Evolutionary conservation across 768 basidiomycete species (phyloP), one percentile per base, ranked within the genome.

Genomic region (Phaeolepiota aurea): DNA sequence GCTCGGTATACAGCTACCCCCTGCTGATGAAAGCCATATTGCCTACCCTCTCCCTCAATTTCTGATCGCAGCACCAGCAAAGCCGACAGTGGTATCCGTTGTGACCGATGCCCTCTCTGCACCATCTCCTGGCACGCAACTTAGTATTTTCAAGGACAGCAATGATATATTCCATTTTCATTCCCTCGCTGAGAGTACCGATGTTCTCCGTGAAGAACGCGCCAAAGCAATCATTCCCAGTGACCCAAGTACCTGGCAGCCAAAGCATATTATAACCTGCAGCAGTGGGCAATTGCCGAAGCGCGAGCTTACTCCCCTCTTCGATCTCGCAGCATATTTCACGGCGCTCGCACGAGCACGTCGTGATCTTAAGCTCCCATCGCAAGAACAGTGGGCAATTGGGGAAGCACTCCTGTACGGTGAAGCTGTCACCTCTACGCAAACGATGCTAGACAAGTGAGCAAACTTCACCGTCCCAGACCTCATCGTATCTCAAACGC

Each of bases 381-480:
- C 49, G 22, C 53, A 57, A 11, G 49, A 57, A 30, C 56, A 52
- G 3, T 77, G 77, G 72, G 72, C 76, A 2, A 57, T 86, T 3
- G 92, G 92, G 0, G 89, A 93, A 44, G 71, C 77, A 25, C 54
- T 97, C 20, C 49, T 93, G 5, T 97, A 97, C 48, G 83, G 86
- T 21, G 89, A 96, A 57, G 79, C 79, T 0, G 85, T 99, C 9
- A 90, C 90, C 1, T 92, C 88, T 49, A 98, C 94, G 0, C 96
- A 98, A 57, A 92, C 90, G 2, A 77, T 97, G 75, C 68, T 98
- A 3, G 89, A 96, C 54, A 87, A 81, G 94, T 92, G 48, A 61
- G 83, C 61, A 33, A 28, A 41, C 23, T 45, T 4, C n/a, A 14
- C 20, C 1, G 7, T 7, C 25, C 25, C 25, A n/a, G n/a, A 7